Base-by-base conservation (phyloP, 352 stramenopile genomes). In the Phytophthora multivora region DNA sequence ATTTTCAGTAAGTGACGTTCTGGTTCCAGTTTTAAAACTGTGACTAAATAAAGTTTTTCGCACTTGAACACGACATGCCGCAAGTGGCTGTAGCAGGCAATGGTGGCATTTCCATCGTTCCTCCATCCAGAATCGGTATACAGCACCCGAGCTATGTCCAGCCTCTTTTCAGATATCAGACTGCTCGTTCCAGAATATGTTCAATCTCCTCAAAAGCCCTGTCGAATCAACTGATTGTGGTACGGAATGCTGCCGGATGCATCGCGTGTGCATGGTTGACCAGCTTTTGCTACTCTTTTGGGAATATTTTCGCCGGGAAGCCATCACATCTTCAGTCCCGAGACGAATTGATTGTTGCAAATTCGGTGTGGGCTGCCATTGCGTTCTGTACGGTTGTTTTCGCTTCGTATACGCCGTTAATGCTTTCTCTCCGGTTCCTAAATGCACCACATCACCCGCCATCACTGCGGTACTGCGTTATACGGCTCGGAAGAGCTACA, bases 201-300 rank as follows among this genome's bases (percentile, higher is more conserved):
- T 31, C 48, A 4, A 42, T 21, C 1, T 46, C 31, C 16, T 4
- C 9, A 3, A 45, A 25, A 35, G 49, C 49, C 23, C 35, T 56
- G 21, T 46, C 6, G 11, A 51, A 45, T 3, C 54, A 63, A 35
- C 6, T n/a, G 12, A 19, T 71, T 7, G 43, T 75, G 21, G 19
- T 71, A 19, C 39, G 47, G 30, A 75, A 75, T 30, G 47, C 46
- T 5, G 33, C 26, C 5, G 52, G 39, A 25, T 65, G 61, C 15
- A 54, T 67, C 36, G 28, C 65, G 13, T 62, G 51, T 18, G 59
- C 45, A 10, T 67, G 51, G 59, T 28, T 67, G 11, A 41, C 59
- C 0, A 67, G 19, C 9, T 42, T 36, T 2, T 62, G 33, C 21
- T 67, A 47, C 39, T 35, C 43, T 4, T 36, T 61, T 13, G 59